Evolutionary conservation across 2,329 filamentous ascomycete species (phyloP).

Genomic region (Fusarium veterinarium): DNA sequence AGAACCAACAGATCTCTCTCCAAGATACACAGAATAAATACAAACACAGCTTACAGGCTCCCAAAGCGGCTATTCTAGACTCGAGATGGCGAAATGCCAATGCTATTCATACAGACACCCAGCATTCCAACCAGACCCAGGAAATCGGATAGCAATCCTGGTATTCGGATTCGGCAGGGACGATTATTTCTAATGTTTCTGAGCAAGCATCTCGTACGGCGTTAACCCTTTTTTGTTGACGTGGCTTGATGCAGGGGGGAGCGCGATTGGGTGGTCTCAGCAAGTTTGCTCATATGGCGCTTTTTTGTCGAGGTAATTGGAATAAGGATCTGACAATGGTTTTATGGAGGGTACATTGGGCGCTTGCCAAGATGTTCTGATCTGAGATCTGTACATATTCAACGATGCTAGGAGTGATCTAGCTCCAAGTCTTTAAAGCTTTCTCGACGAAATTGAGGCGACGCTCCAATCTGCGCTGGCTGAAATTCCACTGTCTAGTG

Average conservation of each 20-base stretch:
- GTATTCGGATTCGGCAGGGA: not conserved
- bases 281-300: not conserved
- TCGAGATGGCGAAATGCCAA: not conserved
- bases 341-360: not conserved
- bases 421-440: not conserved
- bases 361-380: not conserved
- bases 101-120: not conserved
- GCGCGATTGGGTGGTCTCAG: not conserved
- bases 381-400: not conserved
- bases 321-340: not conserved
- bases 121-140: not conserved
- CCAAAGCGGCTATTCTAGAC: not conserved
- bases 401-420: fast-evolving
- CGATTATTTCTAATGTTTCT: not conserved
- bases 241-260: not conserved
- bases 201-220: not conserved
- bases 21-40: not conserved
- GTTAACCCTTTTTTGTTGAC: not conserved
- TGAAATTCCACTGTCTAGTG: not conserved
- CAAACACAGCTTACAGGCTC: not conserved
- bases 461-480: fast-evolving
- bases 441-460: not conserved
- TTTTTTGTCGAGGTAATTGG: not conserved
- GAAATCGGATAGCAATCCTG: not conserved
- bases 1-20: not conserved